Conservation (phyloP, 495 filamentous ascomycete genomes). For the Cercophora sp. region DNA sequence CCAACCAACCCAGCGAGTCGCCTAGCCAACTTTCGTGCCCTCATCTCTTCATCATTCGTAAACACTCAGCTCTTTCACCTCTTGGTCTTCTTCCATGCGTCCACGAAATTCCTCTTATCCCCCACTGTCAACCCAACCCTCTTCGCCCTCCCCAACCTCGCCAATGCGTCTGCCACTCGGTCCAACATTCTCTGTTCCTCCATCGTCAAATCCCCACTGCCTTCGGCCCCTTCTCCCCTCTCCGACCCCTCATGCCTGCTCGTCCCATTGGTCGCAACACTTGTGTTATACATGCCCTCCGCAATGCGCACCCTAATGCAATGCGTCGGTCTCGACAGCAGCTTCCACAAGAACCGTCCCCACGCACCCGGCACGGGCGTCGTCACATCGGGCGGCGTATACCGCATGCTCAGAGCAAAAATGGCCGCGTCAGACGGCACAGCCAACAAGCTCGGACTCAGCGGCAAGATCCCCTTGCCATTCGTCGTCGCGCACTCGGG, state of each 20-base stretch:
- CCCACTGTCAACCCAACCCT: constrained; percentile 74
- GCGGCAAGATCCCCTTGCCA: constrained; percentile 80
- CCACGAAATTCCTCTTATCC: constrained; percentile 81
- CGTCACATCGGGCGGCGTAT: constrained; percentile 82
- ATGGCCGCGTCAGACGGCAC: constrained; percentile 63
- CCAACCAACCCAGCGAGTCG: too few species aligned
- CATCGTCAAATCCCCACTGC: constrained; percentile 38
- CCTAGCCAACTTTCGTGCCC: too few species aligned
- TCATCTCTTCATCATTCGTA: too few species aligned
- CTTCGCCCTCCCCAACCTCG: constrained; percentile 87
- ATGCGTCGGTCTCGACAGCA: constrained; percentile 82
- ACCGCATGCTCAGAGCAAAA: constrained; percentile 84
- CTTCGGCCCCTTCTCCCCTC: constrained; percentile 29
- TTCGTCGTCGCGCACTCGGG: constrained; percentile 94
- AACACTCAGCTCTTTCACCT: too few species aligned
- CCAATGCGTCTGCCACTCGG: constrained; percentile 75
- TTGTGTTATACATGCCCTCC: constrained; percentile 53
- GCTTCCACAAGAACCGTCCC: constrained; percentile 70
- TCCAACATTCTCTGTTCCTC: constrained; percentile 65
- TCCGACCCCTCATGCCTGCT: too few species aligned
- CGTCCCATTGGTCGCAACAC: constrained; percentile 25
- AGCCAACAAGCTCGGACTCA: constrained; percentile 68
- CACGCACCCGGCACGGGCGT: constrained; percentile 78
- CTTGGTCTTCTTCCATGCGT: constrained; percentile 45
- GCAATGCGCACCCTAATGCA: constrained; percentile 87